Percentiles rank a stretch among this genome's conserved stretches.
Conservation (phyloP, 192 early-diverging fungal genomes). For the Gryganskiella cystojenkinii region DNA sequence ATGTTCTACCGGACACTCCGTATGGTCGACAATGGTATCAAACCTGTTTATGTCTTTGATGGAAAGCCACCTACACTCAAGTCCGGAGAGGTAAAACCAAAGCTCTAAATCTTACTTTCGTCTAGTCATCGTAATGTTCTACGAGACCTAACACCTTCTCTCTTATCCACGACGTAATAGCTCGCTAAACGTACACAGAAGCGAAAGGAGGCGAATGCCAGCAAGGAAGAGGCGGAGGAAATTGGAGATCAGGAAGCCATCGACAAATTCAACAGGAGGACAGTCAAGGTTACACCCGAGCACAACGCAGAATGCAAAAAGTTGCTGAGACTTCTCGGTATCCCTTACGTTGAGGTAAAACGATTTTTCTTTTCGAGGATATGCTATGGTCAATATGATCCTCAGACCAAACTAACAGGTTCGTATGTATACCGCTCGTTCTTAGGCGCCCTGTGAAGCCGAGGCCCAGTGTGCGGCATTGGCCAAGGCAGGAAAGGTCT, state of each 20-base stretch:
- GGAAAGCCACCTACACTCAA: slow-evolving; percentile 96
- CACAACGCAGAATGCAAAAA: slow-evolving; percentile 94
- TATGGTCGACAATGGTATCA: slow-evolving; percentile 97
- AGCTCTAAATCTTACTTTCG: too few relatives aligned
- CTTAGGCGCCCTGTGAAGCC: slow-evolving; percentile 93
- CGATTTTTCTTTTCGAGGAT: not conserved
- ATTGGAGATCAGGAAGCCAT: slow-evolving; percentile 81
- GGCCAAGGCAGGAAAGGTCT: slow-evolving; percentile 89
- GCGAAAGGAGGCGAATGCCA: slow-evolving; percentile 75
- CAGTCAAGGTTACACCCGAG: slow-evolving; percentile 92
- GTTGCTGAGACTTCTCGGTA: slow-evolving; percentile 90
- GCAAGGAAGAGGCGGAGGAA: slow-evolving; percentile 79
- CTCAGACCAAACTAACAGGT: too few relatives aligned
- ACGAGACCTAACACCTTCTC: not conserved
- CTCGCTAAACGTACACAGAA: slow-evolving; percentile 78
- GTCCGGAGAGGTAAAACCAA: slow-evolving; percentile 83
- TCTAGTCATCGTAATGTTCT: too few relatives aligned
- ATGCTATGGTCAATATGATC: too few relatives aligned
- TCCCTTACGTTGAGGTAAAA: slow-evolving; percentile 85
- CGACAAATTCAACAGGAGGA: slow-evolving; percentile 87
- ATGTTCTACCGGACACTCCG: slow-evolving; percentile 96
- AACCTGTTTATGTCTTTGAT: slow-evolving; percentile 98
- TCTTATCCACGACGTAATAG: slow-evolving; percentile 29
- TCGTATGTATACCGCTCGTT: too few relatives aligned
- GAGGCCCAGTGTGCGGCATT: slow-evolving; percentile 98